Base-by-base conservation (phyloP, 257 asterid species). In the Solanum dulcamara region DNA sequence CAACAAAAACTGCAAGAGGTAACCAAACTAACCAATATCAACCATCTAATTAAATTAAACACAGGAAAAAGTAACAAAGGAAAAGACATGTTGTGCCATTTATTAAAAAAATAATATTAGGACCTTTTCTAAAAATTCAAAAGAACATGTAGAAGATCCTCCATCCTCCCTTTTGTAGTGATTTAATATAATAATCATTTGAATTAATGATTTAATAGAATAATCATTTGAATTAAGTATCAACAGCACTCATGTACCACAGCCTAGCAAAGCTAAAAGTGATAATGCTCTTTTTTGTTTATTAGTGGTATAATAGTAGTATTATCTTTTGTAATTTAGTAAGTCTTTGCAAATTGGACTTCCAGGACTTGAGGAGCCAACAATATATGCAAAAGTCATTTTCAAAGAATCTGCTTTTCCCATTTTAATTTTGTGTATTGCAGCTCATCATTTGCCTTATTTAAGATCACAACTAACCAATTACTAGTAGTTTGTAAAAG, bases 281-380 rank as follows among this genome's bases (percentile, higher is more conserved):
- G 17, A 18, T 37, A 71, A 72, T 40, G 81, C 26, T 72, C 55
- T 40, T 72, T 72, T 72, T 72, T n/a, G 33, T n/a, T 37, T 70
- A 70, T 70, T 2, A 20, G n/a, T n/a, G n/a, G n/a, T n/a, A n/a
- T n/a, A n/a, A n/a, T n/a, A n/a, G n/a, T n/a, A n/a, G n/a, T n/a
- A 71, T 71, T 37, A 5, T 71, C 4, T 9, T 71, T 22, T 71
- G 80, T 71, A 46, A 26, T 71, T 10, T 71, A 10, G 32, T 37
- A 13, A 62, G 9, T 24, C 79, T 80, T 84, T 53, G 11, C 18
- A 53, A 32, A 72, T 10, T 55, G 57, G 83, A 77, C 83, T 91
- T 93, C 97, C 97, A 17, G 64, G 81, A 84, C 81, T 90, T 85
- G 62, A 44, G 97, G 97, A 93, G 75, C 94, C 92, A 91, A 90